A percentile compares a stretch with the other conserved stretches of the same genome.
These are phyloP conservation scores for Coleophoma eucalyptorum DNA, from an alignment of 2,329 filamentous ascomycete genomes.

Conservation along the genomic window DNA sequence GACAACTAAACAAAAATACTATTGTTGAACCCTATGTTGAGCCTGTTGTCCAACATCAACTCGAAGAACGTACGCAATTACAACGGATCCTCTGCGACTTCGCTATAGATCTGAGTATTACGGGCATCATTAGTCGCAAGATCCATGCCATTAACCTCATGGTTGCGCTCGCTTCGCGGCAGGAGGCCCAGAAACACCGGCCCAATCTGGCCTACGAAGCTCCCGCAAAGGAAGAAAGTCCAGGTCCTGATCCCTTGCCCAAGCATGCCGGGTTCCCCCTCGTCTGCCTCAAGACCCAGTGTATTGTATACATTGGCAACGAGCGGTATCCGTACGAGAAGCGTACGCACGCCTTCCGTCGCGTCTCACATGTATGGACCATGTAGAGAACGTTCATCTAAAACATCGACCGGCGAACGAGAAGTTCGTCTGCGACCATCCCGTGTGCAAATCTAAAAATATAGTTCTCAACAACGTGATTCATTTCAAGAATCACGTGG, in stretches of 20 bases:
- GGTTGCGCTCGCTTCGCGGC: slow-evolving; percentile 12
- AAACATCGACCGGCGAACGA: too few species aligned
- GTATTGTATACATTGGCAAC: slow-evolving; percentile 13
- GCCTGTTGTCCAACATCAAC: slow-evolving; percentile 12
- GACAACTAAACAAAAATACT: slow-evolving; percentile 10
- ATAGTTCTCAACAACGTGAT: too few species aligned
- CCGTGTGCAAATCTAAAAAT: too few species aligned
- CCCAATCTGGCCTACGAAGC: slow-evolving; percentile 2
- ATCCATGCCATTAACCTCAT: slow-evolving; percentile 14
- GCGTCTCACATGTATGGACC: too few species aligned
- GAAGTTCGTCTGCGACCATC: too few species aligned
- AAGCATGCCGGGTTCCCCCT: slow-evolving; percentile 9
- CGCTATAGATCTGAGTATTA: slow-evolving; percentile 11
- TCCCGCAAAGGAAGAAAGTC: slow-evolving; percentile 8
- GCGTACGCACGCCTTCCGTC: slow-evolving; percentile 12
- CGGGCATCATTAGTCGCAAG: slow-evolving; percentile 11
- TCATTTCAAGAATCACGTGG: too few species aligned
- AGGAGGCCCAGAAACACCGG: slow-evolving; percentile 11
- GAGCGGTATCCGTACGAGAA: slow-evolving; percentile 8
- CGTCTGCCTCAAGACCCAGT: slow-evolving; percentile 14
- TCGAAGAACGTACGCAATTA: slow-evolving; percentile 14
- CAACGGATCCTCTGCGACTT: slow-evolving; percentile 16
- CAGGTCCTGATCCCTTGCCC: slow-evolving; percentile 4
- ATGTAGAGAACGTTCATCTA: too few species aligned
- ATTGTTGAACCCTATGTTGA: slow-evolving; percentile 6